Evolutionary conservation across 495 filamentous ascomycete genomes (phyloP), one percentile per base, ranked within the genome.

Genomic region (Penicillium dipodomyicola): DNA sequence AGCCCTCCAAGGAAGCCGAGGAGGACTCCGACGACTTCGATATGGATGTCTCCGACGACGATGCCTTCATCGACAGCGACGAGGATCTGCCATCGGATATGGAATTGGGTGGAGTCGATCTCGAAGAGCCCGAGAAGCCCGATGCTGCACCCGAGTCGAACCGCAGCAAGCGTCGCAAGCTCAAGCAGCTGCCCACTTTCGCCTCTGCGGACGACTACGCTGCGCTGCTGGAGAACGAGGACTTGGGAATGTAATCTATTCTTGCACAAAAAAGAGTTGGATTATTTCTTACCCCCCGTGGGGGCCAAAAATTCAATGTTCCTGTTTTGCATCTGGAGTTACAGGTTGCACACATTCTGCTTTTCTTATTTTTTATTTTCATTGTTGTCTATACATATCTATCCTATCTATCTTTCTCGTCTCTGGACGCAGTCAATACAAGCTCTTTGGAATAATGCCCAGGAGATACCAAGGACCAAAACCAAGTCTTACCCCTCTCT

Each of bases 151-250:
- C 52, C 41, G 52, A 54, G 32, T 79, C 76, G 58, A 78, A 81
- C 58, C 85, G 83, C 71, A 84, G 80, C 69, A 91, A 88, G 77
- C 84, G 78, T 65, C 86, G 86, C 81, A 91, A 92, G 81, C 74
- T 97, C 65, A 95, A 89, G 80, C 81, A 83, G 60, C 77, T 98
- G 59, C 94, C 94, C 4, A 95, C 84, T 0, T 98, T 97, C 76
- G 94, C 95, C 20, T 92, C 88, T 30, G 86, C 80, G 19, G 94
- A 97, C 20, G 95, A 98, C 64, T 97, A 97, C 72, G 93, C 91
- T 23, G 87, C 87, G 59, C 80, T 97, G 78, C 67, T 98, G 63
- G 89, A 79, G 12, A 84, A 77, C 50, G 90, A 91, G 57, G 88
- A 87, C 44, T 86, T 87, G 37, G 84, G 81, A 35, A 75, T 77